Percentiles rank a stretch among this genome's conserved stretches.
These are phyloP conservation scores for Fusarium newnesense DNA, from an alignment of 2,329 filamentous ascomycete genomes.

Conservation along the genomic window DNA sequence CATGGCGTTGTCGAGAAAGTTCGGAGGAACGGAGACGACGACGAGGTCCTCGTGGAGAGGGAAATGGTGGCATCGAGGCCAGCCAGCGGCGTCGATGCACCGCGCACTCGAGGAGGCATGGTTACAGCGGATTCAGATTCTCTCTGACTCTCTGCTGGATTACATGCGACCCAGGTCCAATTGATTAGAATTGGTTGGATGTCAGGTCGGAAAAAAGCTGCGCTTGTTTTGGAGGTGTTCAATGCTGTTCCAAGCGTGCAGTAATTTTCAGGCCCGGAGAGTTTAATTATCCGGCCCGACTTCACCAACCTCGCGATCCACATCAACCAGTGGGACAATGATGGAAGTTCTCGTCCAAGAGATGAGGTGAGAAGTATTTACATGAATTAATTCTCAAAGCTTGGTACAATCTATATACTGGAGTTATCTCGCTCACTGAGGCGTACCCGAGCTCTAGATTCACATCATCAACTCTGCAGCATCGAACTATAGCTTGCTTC, in stretches of 20 bases:
- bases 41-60: conserved; percentile 15
- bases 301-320: not conserved
- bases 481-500: not conserved
- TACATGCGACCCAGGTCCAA: conserved; percentile 40
- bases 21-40: conserved; percentile 39
- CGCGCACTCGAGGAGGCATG: conserved; percentile 50
- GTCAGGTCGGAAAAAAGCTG: conserved; percentile 23
- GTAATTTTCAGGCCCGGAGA: conserved; percentile 39
- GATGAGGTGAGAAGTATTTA: not conserved
- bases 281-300: conserved; percentile 18
- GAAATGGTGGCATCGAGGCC: conserved; percentile 44
- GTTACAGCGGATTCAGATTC: conserved; percentile 31
- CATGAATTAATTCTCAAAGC: not conserved
- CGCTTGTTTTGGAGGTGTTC: conserved; percentile 25
- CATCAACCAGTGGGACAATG: not conserved
- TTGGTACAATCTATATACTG: not conserved
- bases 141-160: conserved; percentile 34
- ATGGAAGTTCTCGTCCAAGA: not conserved
- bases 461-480: not conserved
- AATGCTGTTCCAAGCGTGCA: conserved; percentile 5
- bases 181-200: conserved; percentile 40
- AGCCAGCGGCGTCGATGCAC: conserved; percentile 45
- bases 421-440: not conserved
- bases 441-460: no score
- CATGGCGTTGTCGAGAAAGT: conserved; percentile 55